phyloP scores from a whole-genome alignment of 352 stramenopile species.

The Pythium vanterpoolii region DNA sequence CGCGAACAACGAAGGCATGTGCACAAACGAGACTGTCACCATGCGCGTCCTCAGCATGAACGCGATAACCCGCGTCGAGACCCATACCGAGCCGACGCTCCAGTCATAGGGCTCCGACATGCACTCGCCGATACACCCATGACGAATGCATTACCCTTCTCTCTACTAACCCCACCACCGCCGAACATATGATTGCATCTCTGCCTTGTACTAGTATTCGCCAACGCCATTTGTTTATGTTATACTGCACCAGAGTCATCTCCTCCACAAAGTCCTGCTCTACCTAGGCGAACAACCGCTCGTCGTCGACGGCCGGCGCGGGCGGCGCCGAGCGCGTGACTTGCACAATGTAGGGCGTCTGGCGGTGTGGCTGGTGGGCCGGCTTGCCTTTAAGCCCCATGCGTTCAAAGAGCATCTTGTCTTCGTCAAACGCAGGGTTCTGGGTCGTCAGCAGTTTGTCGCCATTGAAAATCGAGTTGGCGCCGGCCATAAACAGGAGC shows the following conservation, averaged over 20 bases:
- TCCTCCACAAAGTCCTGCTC: slow-evolving; percentile 38
- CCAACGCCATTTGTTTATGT: slow-evolving; percentile 8
- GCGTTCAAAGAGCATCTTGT: slow-evolving; percentile 93
- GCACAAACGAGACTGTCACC: slow-evolving; percentile 26
- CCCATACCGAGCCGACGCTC: too few species aligned
- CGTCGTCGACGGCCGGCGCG: slow-evolving; percentile 34
- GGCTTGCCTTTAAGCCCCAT: slow-evolving; percentile 95
- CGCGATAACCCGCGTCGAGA: background rate
- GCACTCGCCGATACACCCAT: too few species aligned
- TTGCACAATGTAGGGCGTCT: slow-evolving; percentile 83
- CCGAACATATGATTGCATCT: too few species aligned
- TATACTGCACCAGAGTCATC: background rate
- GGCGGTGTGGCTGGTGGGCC: slow-evolving; percentile 88
- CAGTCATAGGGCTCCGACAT: too few species aligned
- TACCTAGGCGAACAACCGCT: slow-evolving; percentile 33
- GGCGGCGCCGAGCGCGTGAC: slow-evolving; percentile 58
- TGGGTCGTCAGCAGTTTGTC: slow-evolving; percentile 96
- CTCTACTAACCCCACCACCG: background rate
- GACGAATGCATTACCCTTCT: too few species aligned
- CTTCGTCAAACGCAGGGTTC: slow-evolving; percentile 96
- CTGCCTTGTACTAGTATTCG: too few species aligned
- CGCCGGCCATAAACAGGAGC: slow-evolving; percentile 96
- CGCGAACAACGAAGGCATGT: slow-evolving; percentile 7
- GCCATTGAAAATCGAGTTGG: slow-evolving; percentile 99
- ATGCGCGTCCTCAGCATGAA: slow-evolving; percentile 30